Evolutionary conservation across 257 asterid genomes (phyloP).

Genomic region (Przewalskia tangutica): DNA sequence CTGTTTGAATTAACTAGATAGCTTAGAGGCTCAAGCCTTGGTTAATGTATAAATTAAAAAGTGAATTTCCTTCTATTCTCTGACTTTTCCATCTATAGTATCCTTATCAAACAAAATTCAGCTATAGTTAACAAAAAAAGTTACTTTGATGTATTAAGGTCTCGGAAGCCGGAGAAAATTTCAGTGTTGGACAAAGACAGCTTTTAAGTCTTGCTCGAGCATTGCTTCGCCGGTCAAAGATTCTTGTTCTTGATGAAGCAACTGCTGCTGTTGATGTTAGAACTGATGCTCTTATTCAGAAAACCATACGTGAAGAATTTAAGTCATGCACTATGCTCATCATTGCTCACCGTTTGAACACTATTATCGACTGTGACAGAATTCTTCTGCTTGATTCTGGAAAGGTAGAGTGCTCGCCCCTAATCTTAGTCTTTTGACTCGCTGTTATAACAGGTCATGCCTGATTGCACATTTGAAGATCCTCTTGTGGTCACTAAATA

Average conservation of each 20-base stretch:
- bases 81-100: not conserved
- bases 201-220: slow-evolving; percentile 90
- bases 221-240: slow-evolving; percentile 84
- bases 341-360: slow-evolving; percentile 90
- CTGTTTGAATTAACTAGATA: not conserved
- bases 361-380: slow-evolving; percentile 83
- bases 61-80: not conserved
- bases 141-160: slow-evolving; percentile 37
- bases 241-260: slow-evolving; percentile 97
- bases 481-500: not conserved
- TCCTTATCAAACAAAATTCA: not conserved
- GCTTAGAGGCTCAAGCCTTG: not conserved
- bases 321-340: slow-evolving; percentile 89
- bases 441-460: not conserved
- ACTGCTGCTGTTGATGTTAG: slow-evolving; percentile 97
- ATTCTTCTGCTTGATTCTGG: slow-evolving; percentile 84
- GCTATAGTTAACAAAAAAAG: not conserved
- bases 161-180: slow-evolving; percentile 92
- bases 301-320: slow-evolving; percentile 90
- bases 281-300: slow-evolving; percentile 92
- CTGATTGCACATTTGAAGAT: not conserved
- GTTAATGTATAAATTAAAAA: not conserved
- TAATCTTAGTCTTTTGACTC: not conserved
- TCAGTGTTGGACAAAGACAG: slow-evolving; percentile 97
- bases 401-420: slow-evolving; percentile 34